These are phyloP conservation scores for barrel medic (Medicago truncatula) DNA, from an alignment of 306 rosid species.

Conservation along the genomic window DNA sequence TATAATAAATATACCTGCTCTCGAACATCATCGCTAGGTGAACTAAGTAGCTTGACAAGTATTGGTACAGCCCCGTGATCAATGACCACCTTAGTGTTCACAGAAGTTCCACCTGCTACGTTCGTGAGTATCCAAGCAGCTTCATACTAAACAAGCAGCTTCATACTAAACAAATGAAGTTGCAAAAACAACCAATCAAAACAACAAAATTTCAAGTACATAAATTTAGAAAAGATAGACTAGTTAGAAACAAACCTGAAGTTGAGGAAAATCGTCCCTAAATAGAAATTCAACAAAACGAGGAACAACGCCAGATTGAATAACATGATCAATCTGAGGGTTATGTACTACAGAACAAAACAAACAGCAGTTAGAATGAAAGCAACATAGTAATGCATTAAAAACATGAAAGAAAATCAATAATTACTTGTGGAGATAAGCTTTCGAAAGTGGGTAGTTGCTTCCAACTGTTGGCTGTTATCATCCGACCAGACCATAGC, in stretches of 20 bases:
- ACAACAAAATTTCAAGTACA: background rate
- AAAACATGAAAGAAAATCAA: background rate
- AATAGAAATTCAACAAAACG: slow-evolving; percentile 83
- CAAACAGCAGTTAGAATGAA: too few relatives aligned
- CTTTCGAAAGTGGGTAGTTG: slow-evolving; percentile 87
- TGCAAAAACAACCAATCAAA: slow-evolving; percentile 21
- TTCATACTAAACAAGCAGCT: slow-evolving; percentile 93
- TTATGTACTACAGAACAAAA: slow-evolving; percentile 58
- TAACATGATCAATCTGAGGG: slow-evolving; percentile 94
- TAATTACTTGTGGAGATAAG: slow-evolving; percentile 77
- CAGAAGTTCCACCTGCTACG: slow-evolving; percentile 92
- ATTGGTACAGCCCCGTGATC: slow-evolving; percentile 94
- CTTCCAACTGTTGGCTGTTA: slow-evolving; percentile 70
- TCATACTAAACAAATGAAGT: slow-evolving; percentile 84
- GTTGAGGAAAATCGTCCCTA: slow-evolving; percentile 89
- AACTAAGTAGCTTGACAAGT: slow-evolving; percentile 83
- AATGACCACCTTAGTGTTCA: slow-evolving; percentile 87
- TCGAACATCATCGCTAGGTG: slow-evolving; percentile 93
- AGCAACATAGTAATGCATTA: background rate
- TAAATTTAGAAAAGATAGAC: background rate
- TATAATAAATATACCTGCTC: slow-evolving; percentile 70
- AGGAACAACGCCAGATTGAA: slow-evolving; percentile 90
- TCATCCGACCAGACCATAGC: slow-evolving; percentile 80
- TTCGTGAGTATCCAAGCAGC: slow-evolving; percentile 98
- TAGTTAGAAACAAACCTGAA: slow-evolving; percentile 61